phyloP scores from a whole-genome alignment of 163 green algal species.

The Dunaliella salina region DNA sequence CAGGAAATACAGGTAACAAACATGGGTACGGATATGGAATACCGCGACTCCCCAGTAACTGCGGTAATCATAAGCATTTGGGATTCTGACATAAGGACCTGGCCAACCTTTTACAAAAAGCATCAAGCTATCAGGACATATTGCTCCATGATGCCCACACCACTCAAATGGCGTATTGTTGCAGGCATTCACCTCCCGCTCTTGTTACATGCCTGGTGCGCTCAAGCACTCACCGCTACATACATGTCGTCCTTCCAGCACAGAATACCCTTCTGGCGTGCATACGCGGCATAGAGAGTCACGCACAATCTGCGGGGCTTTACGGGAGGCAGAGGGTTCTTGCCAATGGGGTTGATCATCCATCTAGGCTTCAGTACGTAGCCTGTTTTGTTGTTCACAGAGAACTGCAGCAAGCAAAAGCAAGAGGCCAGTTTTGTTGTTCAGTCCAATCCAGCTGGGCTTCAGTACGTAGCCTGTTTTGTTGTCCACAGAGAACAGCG shows the following conservation, averaged over 20 bases:
- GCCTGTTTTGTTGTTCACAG: conserved; percentile 43
- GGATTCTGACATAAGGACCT: too few relatives aligned
- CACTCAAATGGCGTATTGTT: too few relatives aligned
- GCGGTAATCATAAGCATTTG: too few relatives aligned
- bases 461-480: conserved; percentile 52
- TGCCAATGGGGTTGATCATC: conserved; percentile 17
- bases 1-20: too few relatives aligned
- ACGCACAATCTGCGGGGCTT: conserved; percentile 15
- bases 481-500: conserved; percentile 43
- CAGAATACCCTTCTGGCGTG: conserved; percentile 15
- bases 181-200: too few relatives aligned
- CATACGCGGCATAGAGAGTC: conserved; percentile 22
- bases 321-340: conserved; percentile 4
- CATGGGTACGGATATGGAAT: too few relatives aligned
- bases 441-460: conserved; percentile 49
- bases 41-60: too few relatives aligned
- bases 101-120: too few relatives aligned
- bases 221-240: conserved; percentile 20
- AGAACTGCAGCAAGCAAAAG: conserved; percentile 27
- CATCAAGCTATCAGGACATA: too few relatives aligned
- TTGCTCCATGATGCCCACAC: too few relatives aligned
- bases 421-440: too few relatives aligned
- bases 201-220: background rate
- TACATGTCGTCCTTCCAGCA: conserved; percentile 39
- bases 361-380: conserved; percentile 54